Base-by-base conservation (phyloP, 352 stramenopile genomes). In the Globisporangium echinulatum region DNA sequence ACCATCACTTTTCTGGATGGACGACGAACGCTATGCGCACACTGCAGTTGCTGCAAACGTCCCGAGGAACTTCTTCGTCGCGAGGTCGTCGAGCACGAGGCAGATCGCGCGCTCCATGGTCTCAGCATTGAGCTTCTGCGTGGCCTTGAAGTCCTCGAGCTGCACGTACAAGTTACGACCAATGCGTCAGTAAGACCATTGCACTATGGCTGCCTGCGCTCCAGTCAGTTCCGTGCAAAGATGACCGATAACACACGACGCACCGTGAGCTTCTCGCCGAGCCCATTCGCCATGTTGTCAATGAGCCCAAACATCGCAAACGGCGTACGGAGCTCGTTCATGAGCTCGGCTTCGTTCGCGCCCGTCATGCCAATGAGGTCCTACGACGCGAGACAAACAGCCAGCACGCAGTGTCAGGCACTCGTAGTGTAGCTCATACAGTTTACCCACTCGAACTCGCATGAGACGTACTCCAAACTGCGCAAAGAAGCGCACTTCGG, bases 291-390 rank as follows among this genome's bases (percentile, higher is more conserved):
- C 69, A 96, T 69, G 67, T 96, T 96, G 72, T 96, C 88, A 49
- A 96, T 84, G 59, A 95, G 89, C 52, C 71, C 75, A 25, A 96
- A 84, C 83, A 95, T 95, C 37, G 83, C 85, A 52, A 92, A 94
- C 14, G 85, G 87, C 44, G 92, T 63, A 15, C 69, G 71, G 52
- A 96, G 68, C 49, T 96, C 88, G 59, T 92, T 93, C 25, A 90
- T 75, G 5, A 94, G 70, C 63, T 90, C 83, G 43, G 88, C 86
- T 64, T 96, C 88, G 61, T 96, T 92, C 15, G 82, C 79, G 51
- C 81, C 87, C 6, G 88, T 96, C 88, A 96, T 96, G 49, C 88
- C 88, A 48, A 96, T 82, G 56, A 96, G 66, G 43, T 96, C 74
- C 72, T 80, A 14, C 14, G 25, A 4, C 4, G 43, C 8, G n/a